A percentile compares a stretch with the other conserved stretches of the same genome.
phyloP scores from a whole-genome alignment of 2,329 filamentous ascomycete genomes.

The Xylaria sp. region DNA sequence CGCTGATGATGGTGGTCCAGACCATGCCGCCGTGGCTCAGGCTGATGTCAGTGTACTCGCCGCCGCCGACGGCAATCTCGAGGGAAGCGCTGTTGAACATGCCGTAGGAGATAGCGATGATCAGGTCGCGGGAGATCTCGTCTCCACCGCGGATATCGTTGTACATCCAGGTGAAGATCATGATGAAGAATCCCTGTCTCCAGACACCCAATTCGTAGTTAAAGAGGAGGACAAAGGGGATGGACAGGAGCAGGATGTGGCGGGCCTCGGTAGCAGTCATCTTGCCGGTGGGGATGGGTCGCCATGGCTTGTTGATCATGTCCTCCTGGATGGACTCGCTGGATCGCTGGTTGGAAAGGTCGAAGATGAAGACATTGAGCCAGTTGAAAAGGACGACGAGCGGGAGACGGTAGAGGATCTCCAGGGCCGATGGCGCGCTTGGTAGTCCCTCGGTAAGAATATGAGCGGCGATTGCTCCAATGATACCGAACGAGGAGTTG shows the following conservation, averaged over 20 bases:
- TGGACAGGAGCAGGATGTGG: conserved; percentile 21
- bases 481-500: conserved; percentile 31
- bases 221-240: conserved; percentile 21
- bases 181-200: conserved; percentile 22
- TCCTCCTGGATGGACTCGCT: conserved; percentile 30
- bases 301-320: conserved; percentile 31
- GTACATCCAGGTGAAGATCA: conserved; percentile 25
- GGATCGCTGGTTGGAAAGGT: conserved; percentile 29
- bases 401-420: conserved; percentile 16
- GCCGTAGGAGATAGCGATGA: conserved; percentile 25
- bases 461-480: conserved; percentile 27
- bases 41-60: conserved; percentile 11
- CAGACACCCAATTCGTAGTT: conserved; percentile 23
- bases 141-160: conserved; percentile 28
- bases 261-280: conserved; percentile 23
- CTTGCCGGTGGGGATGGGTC: conserved; percentile 26
- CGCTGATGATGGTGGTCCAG: conserved; percentile 24
- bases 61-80: conserved; percentile 20
- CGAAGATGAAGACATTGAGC: conserved; percentile 30
- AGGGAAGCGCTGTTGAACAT: conserved; percentile 26
- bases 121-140: conserved; percentile 21
- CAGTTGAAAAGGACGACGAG: conserved; percentile 22
- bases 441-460: conserved; percentile 14
- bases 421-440: conserved; percentile 9
- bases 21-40: conserved; percentile 18